phyloP scores from a whole-genome alignment of 306 rosid genomes.

The Pyrus bretschneideri region DNA sequence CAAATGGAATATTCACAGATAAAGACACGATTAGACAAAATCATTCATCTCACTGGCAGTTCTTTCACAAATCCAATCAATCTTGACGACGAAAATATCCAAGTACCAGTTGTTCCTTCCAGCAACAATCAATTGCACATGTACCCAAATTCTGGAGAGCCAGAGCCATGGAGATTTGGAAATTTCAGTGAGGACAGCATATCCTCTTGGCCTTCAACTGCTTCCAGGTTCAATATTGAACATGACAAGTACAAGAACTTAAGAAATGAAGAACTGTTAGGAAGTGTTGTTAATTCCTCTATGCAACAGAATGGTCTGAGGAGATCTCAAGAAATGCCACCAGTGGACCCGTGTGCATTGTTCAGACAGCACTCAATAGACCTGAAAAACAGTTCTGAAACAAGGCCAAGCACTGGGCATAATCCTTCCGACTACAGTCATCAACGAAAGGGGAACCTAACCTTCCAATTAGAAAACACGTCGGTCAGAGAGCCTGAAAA shows the following conservation, averaged over 20 bases:
- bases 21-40: constrained; percentile 26
- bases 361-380: constrained; percentile 26
- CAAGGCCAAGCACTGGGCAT: constrained; percentile 17
- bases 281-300: constrained; percentile 19
- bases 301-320: constrained; percentile 23
- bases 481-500: constrained; percentile 23
- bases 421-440: constrained; percentile 20
- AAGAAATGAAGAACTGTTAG: constrained; percentile 25
- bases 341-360: constrained; percentile 28
- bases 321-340: constrained; percentile 29
- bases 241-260: constrained; percentile 26
- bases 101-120: constrained; percentile 32
- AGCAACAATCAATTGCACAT: constrained; percentile 24
- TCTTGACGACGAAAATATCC: constrained; percentile 30
- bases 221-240: constrained; percentile 21
- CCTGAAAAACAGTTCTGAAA: constrained; percentile 23
- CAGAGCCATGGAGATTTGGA: constrained; percentile 32
- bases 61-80: constrained; percentile 31
- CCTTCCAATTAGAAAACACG: constrained; percentile 26
- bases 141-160: constrained; percentile 24
- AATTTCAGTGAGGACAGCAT: constrained; percentile 42
- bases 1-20: constrained; percentile 23
- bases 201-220: constrained; percentile 40
- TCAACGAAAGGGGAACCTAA: constrained; percentile 26
- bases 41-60: constrained; percentile 23